Conservation (phyloP, 768 basidiomycete genomes). For the Leccinum rimulosum region DNA sequence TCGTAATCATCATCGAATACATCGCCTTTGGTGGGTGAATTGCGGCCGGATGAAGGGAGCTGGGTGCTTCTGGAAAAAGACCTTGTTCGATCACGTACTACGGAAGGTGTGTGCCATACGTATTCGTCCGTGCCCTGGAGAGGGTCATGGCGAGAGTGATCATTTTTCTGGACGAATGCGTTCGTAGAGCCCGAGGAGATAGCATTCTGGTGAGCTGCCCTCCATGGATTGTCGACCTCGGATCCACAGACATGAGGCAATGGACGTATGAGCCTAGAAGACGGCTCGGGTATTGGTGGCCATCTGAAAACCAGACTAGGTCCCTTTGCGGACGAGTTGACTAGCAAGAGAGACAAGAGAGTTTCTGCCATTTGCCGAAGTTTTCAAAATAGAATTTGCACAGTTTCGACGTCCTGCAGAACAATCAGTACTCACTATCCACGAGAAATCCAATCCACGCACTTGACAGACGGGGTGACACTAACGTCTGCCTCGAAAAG, state of each 20-base stretch:
- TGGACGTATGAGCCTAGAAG: constrained; percentile 71
- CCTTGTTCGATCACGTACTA: constrained; percentile 46
- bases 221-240: constrained; percentile 73
- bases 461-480: not conserved
- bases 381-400: not conserved
- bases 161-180: constrained; percentile 1
- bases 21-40: constrained; percentile 48
- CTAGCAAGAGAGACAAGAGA: constrained; percentile 76
- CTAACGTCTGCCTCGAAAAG: constrained; percentile 3
- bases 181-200: constrained; percentile 24
- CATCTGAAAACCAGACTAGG: constrained; percentile 79
- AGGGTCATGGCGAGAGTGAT: not conserved
- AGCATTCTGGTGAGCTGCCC: constrained; percentile 55
- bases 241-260: constrained; percentile 44
- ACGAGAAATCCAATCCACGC: not conserved
- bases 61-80: constrained; percentile 48
- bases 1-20: constrained; percentile 35
- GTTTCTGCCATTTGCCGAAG: constrained; percentile 49
- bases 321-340: constrained; percentile 81
- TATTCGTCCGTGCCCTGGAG: constrained; percentile 45
- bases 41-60: constrained; percentile 48
- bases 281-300: constrained; percentile 68
- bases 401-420: not conserved
- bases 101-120: constrained; percentile 59
- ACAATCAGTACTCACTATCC: too few species aligned